These are phyloP conservation scores for Trichocladium uniseriatum DNA, from an alignment of 495 filamentous ascomycete genomes.

Conservation along the genomic window DNA sequence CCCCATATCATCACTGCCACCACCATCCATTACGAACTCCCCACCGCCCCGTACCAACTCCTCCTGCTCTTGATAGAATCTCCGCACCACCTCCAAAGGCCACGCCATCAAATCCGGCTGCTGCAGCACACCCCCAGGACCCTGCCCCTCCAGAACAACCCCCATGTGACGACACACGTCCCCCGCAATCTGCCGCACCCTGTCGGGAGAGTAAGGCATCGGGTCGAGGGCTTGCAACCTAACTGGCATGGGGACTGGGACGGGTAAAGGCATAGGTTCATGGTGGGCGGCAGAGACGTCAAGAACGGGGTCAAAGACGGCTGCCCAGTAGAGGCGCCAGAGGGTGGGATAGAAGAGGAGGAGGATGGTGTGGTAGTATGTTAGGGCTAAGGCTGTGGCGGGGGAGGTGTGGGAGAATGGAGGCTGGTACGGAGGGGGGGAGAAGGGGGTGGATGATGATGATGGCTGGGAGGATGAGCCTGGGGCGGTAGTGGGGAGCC, in stretches of 20 bases:
- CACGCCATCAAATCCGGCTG: conserved; percentile 35
- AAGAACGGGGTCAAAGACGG: conserved; percentile 27
- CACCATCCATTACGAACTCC: neutral
- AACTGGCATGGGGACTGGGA: neutral
- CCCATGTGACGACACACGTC: conserved; percentile 34
- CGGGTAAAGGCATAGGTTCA: too few relatives aligned
- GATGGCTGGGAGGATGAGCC: conserved; percentile 22
- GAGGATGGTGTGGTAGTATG: conserved; percentile 35
- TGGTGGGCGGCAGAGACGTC: conserved; percentile 5
- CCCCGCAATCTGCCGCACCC: conserved; percentile 24
- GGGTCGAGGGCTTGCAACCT: conserved; percentile 22
- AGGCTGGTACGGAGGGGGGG: conserved; percentile 13
- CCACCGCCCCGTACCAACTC: neutral
- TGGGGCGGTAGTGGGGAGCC: conserved; percentile 15
- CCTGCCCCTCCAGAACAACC: neutral
- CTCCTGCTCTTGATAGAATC: conserved; percentile 22
- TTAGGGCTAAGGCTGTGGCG: conserved; percentile 26
- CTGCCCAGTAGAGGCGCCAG: conserved; percentile 27
- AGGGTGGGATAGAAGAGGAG: conserved; percentile 32
- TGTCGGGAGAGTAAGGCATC: conserved; percentile 11
- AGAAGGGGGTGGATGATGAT: conserved; percentile 26
- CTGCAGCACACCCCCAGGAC: conserved; percentile 8
- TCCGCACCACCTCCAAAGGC: conserved; percentile 25
- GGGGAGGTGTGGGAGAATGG: conserved; percentile 24
- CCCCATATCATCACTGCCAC: neutral